Base-by-base conservation (phyloP, 2,329 filamentous ascomycete species). In the Tetracladium maxilliforme region DNA sequence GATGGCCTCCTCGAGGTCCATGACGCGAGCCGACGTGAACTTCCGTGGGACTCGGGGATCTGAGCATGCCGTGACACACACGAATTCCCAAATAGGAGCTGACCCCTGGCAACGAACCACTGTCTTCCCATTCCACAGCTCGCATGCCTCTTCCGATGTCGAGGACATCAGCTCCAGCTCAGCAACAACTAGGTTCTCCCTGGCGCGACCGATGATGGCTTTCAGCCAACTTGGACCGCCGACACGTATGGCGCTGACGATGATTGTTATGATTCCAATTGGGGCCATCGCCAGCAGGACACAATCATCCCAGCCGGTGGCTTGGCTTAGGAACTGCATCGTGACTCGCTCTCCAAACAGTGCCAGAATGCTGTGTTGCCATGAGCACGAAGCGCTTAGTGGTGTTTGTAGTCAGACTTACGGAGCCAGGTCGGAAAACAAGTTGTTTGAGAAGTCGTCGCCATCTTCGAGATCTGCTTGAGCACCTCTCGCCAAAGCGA, bases 291-390 rank as follows among this genome's bases (percentile, higher is more conserved):
- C 51, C n/a, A 65, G 48, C 4, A 59, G 50, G 3, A 64, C 37
- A 19, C 52, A 50, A 20, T 64, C 61, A 0, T 51, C 35, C 22
- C 46, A 40, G 3, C 41, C 47, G 3, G 52, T 43, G 0, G 51
- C 49, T 17, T 59, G 47, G 23, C 53, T 59, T 14, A 63, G 45
- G 26, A 57, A 63, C 34, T 63, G 58, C 36, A 53, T 61, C 0
- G 56, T 54, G 4, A 59, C 48, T 12, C 49, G 42, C 20, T 62
- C 57, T 2, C 57, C 58, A 19, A 63, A 63, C 1, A 57, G 40
- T 13, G 29, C 22, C 12, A 32, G 19, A 15, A 23, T n/a, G 14
- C 15, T 21, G 18, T 9, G 9, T 9, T 9, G n/a, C 9, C 18
- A 9, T 9, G 9, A 19, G 9, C 18, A 19, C 9, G 9, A 19